phyloP scores from a whole-genome alignment of 108 stramenopile species.

The Phaeodactylum tricornutum region DNA sequence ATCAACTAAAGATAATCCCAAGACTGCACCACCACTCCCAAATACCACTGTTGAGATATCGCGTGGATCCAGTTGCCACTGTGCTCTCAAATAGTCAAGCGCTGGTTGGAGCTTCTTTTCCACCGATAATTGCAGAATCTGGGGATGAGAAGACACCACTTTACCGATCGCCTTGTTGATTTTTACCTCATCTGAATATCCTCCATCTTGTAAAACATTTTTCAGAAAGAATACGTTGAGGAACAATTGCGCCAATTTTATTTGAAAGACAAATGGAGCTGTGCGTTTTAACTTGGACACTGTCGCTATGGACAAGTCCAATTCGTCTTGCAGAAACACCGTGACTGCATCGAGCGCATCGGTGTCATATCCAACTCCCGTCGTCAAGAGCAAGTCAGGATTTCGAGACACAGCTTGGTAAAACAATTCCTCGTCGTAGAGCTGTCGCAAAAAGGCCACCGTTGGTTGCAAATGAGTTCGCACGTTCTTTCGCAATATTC shows the following conservation, averaged over 20 bases:
- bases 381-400: slow-evolving; percentile 48
- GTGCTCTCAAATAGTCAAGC: slow-evolving; percentile 28
- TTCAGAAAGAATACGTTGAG: slow-evolving; percentile 28
- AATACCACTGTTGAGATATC: slow-evolving; percentile 25
- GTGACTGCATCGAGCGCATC: slow-evolving; percentile 18
- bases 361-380: slow-evolving; percentile 48
- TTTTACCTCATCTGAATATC: background rate
- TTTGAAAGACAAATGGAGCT: slow-evolving; percentile 52
- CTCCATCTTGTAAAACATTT: slow-evolving; percentile 11
- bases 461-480: slow-evolving; percentile 49
- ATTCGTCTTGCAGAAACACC: slow-evolving; percentile 23
- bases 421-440: slow-evolving; percentile 55
- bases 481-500: slow-evolving; percentile 57
- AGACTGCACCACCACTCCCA: slow-evolving; percentile 19
- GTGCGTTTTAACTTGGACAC: slow-evolving; percentile 34
- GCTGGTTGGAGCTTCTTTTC: slow-evolving; percentile 45
- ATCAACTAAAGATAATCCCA: slow-evolving; percentile 33
- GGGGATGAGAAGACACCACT: slow-evolving; percentile 33
- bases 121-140: slow-evolving; percentile 47
- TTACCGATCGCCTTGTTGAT: slow-evolving; percentile 20
- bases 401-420: slow-evolving; percentile 56
- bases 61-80: background rate
- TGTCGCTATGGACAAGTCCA: slow-evolving; percentile 19
- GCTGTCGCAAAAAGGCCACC: slow-evolving; percentile 42
- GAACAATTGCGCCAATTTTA: slow-evolving; percentile 27